phyloP scores from a whole-genome alignment of 83 land plant genomes.

The Picea abies region DNA sequence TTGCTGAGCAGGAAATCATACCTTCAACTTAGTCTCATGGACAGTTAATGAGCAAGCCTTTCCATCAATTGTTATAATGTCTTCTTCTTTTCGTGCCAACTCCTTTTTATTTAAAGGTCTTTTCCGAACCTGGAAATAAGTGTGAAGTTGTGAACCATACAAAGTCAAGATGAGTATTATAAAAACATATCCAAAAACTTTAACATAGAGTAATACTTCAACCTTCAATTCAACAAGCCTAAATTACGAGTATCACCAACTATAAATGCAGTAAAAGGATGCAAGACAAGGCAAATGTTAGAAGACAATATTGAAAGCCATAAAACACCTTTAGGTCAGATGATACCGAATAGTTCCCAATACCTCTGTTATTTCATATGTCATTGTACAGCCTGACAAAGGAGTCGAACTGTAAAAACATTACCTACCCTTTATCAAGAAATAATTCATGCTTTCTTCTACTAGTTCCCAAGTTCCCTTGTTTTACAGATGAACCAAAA shows the following conservation, averaged over 20 bases:
- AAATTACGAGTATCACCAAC: background rate
- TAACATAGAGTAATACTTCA: background rate
- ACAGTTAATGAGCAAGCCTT: constrained; percentile 40
- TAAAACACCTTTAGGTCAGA: background rate
- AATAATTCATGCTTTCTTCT: too few species aligned
- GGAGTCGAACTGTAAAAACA: background rate
- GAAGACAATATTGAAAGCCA: background rate
- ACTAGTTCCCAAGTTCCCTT: too few species aligned
- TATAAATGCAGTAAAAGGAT: background rate
- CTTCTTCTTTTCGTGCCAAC: constrained; percentile 55
- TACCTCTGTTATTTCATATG: background rate
- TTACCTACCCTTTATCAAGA: background rate
- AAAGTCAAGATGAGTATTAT: background rate
- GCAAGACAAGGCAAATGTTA: background rate
- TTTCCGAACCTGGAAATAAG: constrained; percentile 46
- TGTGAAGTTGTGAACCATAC: background rate
- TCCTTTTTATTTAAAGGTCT: constrained; percentile 59
- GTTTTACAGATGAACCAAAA: too few species aligned
- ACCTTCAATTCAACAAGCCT: background rate
- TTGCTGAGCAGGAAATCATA: constrained; percentile 4
- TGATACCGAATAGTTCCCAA: background rate
- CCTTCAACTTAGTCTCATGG: constrained; percentile 67
- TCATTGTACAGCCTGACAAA: background rate
- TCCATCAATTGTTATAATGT: constrained; percentile 46
- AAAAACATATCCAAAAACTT: background rate